Percentiles rank a stretch among this genome's conserved stretches.
Conservation (phyloP, 2,329 filamentous ascomycete genomes). For the Lachnellula cervina region DNA sequence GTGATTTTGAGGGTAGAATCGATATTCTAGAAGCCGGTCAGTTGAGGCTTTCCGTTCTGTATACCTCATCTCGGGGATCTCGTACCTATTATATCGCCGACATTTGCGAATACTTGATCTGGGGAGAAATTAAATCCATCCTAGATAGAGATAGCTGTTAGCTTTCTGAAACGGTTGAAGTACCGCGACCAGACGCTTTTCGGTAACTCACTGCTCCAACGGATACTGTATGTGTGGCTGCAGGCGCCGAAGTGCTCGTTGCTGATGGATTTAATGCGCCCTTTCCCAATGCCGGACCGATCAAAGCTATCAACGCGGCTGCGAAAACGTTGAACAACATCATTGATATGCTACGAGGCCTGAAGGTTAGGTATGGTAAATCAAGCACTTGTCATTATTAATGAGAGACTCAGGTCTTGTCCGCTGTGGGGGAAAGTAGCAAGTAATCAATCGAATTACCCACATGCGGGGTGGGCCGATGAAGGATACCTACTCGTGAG, state of each 20-base stretch:
- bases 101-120: slow-evolving; percentile 32
- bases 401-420: slow-evolving; percentile 2
- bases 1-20: slow-evolving; percentile 59
- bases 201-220: slow-evolving; percentile 30
- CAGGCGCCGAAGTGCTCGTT: slow-evolving; percentile 17
- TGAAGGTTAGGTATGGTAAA: slow-evolving; percentile 1
- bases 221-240: slow-evolving; percentile 26
- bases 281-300: slow-evolving; percentile 2
- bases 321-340: slow-evolving; percentile 16
- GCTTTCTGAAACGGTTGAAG: not conserved
- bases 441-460: slow-evolving; percentile 3
- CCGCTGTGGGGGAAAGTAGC: not conserved
- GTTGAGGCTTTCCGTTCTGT: not conserved
- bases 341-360: slow-evolving; percentile 6
- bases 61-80: not conserved
- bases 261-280: not conserved
- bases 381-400: slow-evolving; percentile 9
- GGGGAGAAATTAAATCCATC: slow-evolving; percentile 33
- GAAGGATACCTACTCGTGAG: not conserved
- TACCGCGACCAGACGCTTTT: not conserved
- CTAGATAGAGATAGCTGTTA: slow-evolving; percentile 10
- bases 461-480: slow-evolving; percentile 10
- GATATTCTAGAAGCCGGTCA: slow-evolving; percentile 37
- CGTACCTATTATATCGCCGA: slow-evolving; percentile 46
- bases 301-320: slow-evolving; percentile 13